These are phyloP conservation scores for Paxillus involutus DNA, from an alignment of 768 basidiomycete species.

Conservation along the genomic window DNA sequence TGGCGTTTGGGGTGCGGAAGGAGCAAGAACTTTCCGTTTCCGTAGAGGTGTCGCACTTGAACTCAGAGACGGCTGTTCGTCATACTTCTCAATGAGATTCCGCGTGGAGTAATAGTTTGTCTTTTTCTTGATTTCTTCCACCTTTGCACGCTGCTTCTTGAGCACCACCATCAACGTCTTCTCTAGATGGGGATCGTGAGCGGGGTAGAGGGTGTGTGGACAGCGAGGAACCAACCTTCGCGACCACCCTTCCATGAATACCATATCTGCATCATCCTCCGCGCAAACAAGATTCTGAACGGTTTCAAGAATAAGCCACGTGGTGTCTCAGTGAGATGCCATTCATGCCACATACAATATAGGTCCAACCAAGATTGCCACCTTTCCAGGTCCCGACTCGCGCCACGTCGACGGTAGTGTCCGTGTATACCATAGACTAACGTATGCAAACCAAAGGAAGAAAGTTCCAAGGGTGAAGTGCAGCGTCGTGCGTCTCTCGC, in stretches of 20 bases:
- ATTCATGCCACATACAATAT: conserved; percentile 58
- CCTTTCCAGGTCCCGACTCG: conserved; percentile 35
- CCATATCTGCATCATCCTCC: conserved; percentile 83
- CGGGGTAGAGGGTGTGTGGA: not conserved
- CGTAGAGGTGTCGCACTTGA: conserved; percentile 40
- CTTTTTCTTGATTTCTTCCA: conserved; percentile 97
- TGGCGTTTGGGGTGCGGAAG: conserved; percentile 32
- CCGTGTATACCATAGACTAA: conserved; percentile 71
- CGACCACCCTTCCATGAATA: conserved; percentile 76
- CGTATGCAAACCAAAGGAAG: conserved; percentile 69
- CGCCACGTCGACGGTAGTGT: conserved; percentile 43
- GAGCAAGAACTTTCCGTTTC: conserved; percentile 33
- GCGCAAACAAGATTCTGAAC: conserved; percentile 67
- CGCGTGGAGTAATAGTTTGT: conserved; percentile 95
- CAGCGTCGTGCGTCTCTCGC: conserved; percentile 78
- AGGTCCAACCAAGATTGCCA: conserved; percentile 66
- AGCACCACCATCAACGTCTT: conserved; percentile 71
- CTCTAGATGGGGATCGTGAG: conserved; percentile 47
- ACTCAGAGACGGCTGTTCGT: conserved; percentile 48
- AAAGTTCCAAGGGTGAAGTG: conserved; percentile 78
- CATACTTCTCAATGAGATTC: conserved; percentile 87
- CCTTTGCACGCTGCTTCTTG: conserved; percentile 77
- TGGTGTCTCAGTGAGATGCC: not conserved
- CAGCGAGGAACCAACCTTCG: conserved; percentile 54
- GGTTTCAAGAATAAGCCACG: not conserved